phyloP scores from a whole-genome alignment of 2,329 filamentous ascomycete genomes.

The Cladosporium sp. region DNA sequence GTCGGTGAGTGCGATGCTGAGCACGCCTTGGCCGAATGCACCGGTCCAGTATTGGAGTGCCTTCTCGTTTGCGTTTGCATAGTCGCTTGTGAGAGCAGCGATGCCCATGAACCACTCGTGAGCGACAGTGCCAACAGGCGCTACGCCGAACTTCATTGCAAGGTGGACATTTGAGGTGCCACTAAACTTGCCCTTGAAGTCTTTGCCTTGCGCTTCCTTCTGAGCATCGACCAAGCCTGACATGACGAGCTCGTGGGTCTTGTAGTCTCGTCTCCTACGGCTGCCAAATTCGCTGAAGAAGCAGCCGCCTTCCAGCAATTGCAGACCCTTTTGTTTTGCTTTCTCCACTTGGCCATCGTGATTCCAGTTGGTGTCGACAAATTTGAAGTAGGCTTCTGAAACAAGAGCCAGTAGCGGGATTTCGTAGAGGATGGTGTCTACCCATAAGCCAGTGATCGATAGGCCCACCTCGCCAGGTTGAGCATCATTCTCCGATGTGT shows the following conservation, averaged over 20 bases:
- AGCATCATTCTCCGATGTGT: conserved; percentile 51
- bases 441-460: conserved; percentile 76
- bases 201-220: conserved; percentile 60
- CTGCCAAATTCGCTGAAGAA: conserved; percentile 93
- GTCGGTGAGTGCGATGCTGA: conserved; percentile 83
- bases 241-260: conserved; percentile 90
- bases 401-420: conserved; percentile 89
- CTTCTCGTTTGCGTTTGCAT: conserved; percentile 76
- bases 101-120: conserved; percentile 99
- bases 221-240: conserved; percentile 76
- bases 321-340: conserved; percentile 74
- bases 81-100: conserved; percentile 83
- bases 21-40: conserved; percentile 75
- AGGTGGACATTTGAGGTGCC: conserved; percentile 97
- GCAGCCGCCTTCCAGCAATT: conserved; percentile 76
- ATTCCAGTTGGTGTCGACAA: conserved; percentile 89
- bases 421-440: conserved; percentile 95
- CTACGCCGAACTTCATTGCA: conserved; percentile 84
- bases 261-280: conserved; percentile 82
- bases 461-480: conserved; percentile 69
- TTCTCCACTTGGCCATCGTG: conserved; percentile 82
- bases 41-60: conserved; percentile 85
- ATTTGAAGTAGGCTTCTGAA: conserved; percentile 96
- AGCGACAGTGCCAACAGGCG: conserved; percentile 83
- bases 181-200: conserved; percentile 67